Evolutionary conservation across 495 filamentous ascomycete species (phyloP), one percentile per base, ranked within the genome.

Genomic region (Pyronema domesticum): DNA sequence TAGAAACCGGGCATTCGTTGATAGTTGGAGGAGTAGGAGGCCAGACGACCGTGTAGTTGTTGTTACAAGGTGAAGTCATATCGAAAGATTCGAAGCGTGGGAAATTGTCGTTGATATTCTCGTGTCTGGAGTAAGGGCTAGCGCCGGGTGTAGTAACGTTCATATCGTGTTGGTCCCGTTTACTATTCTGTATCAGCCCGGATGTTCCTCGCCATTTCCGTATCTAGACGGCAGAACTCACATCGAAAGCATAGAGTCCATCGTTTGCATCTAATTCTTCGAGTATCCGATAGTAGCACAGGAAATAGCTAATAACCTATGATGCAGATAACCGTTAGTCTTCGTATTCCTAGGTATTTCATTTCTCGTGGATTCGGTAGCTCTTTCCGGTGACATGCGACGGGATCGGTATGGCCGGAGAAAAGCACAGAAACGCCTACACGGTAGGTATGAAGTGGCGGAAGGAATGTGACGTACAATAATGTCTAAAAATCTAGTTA

Each of bases 1-100:
- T 76, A 52, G 77, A 74, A 55, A 79, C 77, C 37, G 76, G 73
- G 30, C 75, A 59, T 54, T 51, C 56, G 36, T 58, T 51, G 56
- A 54, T 58, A 19, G 57, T 54, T 44, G 44, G 60, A 54, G 62
- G 62, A 34, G 63, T 65, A 8, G 63, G 63, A 15, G 63, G 62
- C 62, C 63, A 65, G 48, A 65, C 45, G 11, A 42, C 47, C 3
- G 36, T 7, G 56, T 53, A 53, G 59, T 57, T 4, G 57, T 53
- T 5, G 48, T 58, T 55, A 58, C 58, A 13, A 61, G 62, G 55
- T 30, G 62, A 57, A 39, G 14, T 55, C 62, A 65, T 65, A 42
- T 46, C 51, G 7, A 57, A 35, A 33, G 55, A n/a, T 49, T 60
- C 49, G 13, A 61, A 59, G 35, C 62, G 58, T 43, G 62, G 62